These are phyloP conservation scores for Heliamphora pulchella DNA, from an alignment of 179 eudicot species.

Conservation along the genomic window DNA sequence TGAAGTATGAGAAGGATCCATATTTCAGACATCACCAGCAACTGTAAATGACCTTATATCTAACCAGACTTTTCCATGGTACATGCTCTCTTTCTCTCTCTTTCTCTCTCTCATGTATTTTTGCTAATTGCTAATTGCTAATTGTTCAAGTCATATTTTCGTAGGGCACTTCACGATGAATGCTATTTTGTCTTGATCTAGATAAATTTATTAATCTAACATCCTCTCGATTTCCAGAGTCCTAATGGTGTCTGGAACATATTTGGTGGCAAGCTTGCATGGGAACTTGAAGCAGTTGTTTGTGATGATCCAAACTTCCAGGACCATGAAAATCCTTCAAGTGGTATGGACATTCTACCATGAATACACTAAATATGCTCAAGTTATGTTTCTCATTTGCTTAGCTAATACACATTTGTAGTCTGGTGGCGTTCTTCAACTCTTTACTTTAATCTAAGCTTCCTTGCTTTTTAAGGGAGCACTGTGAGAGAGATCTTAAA, in stretches of 20 bases:
- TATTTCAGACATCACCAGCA: not conserved
- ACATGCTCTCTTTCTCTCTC: not conserved
- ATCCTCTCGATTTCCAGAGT: slow-evolving; percentile 18
- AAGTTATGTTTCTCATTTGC: no score
- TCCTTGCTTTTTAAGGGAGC: no score
- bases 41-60: not conserved
- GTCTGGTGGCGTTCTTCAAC: no score
- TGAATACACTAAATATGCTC: not conserved
- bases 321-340: slow-evolving; percentile 27
- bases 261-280: slow-evolving; percentile 27
- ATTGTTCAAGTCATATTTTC: not conserved
- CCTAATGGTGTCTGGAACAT: slow-evolving; percentile 32
- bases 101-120: not conserved
- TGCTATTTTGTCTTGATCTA: no score
- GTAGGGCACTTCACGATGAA: not conserved
- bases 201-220: not conserved
- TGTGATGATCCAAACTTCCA: slow-evolving; percentile 31
- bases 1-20: not conserved
- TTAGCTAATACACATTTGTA: no score
- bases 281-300: slow-evolving; percentile 29
- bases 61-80: not conserved
- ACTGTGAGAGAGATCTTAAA: no score
- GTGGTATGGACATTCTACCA: slow-evolving; percentile 16
- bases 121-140: not conserved
- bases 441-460: no score